Conservation (phyloP, 768 basidiomycete species). For the Hericium coralloides region DNA sequence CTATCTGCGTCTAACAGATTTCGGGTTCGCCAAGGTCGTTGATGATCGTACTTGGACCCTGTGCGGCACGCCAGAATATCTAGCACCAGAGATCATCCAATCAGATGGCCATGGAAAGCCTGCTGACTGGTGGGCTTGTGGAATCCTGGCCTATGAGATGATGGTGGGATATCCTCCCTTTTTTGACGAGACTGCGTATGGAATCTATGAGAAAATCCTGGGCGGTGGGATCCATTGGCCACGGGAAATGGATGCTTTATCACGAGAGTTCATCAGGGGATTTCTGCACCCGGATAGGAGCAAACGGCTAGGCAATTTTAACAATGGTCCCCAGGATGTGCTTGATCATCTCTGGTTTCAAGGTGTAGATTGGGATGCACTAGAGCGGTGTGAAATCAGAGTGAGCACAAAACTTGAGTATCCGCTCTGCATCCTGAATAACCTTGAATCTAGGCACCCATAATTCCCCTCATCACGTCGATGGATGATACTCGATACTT, state of each 20-base stretch:
- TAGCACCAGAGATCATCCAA: slow-evolving; percentile 97
- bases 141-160: slow-evolving; percentile 97
- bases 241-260: slow-evolving; percentile 80
- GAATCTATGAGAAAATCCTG: slow-evolving; percentile 97
- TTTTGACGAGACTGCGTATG: slow-evolving; percentile 96
- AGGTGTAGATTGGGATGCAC: slow-evolving; percentile 87
- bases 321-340: slow-evolving; percentile 86
- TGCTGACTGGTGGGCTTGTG: slow-evolving; percentile 99
- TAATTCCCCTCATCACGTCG: slow-evolving; percentile 73
- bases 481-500: slow-evolving; percentile 84
- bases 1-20: slow-evolving; percentile 93
- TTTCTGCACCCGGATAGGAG: slow-evolving; percentile 89
- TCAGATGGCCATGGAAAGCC: slow-evolving; percentile 97
- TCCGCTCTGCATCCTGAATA: slow-evolving; percentile 4
- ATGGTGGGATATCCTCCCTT: slow-evolving; percentile 98
- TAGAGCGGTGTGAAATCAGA: slow-evolving; percentile 80
- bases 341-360: slow-evolving; percentile 92
- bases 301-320: slow-evolving; percentile 88
- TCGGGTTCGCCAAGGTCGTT: slow-evolving; percentile 96
- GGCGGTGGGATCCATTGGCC: slow-evolving; percentile 87
- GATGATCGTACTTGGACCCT: slow-evolving; percentile 98
- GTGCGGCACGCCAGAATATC: slow-evolving; percentile 93
- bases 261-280: slow-evolving; percentile 78
- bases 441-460: slow-evolving; percentile 53
- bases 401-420: slow-evolving; percentile 33